Base-by-base conservation (phyloP, 2,329 filamentous ascomycete genomes). In the Fusarium cicatricum region DNA sequence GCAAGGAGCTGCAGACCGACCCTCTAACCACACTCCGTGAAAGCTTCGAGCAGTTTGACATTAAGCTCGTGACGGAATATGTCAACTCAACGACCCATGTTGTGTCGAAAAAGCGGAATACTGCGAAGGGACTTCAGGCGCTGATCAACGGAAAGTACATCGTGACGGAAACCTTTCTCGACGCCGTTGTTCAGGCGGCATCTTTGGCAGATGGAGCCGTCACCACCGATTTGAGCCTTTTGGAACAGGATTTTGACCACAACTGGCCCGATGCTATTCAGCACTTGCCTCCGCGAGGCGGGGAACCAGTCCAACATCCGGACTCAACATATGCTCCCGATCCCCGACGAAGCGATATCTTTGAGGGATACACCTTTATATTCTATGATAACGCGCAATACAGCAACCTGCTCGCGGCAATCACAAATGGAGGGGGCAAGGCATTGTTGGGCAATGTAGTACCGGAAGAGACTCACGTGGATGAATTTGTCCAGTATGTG, bases 41-140 rank as follows among this genome's bases (percentile, higher is more conserved):
- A 28, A 82, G 82, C 47, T 84, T 98, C 15, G 92, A 96, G 71
- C 85, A 88, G 38, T 81, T 96, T n/a, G 95, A 97, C 70, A 88
- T 98, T 73, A 98, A 97, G 73, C 88, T 92, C 12, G 78, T 90
- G 12, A 80, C 85, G 37, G 88, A 92, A 4, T 97, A 92, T 72
- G 77, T 82, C 21, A 82, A 78, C 14, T 77, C 83, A 23, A 97
- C 94, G 0, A 97, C 94, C 0, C 93, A 98, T 73, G 90, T 96
- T 11, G 87, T 98, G 29, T 88, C 91, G 8, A 90, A 87, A 72
- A 97, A 96, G 75, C 85, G 95, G 41, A 99, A 98, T 72, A 94
- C 92, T 0, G 85, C 93, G 0, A 92, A 92, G 63, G 91, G 91
- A 0, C 80, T 99, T 3, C 92, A 96, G 70, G 94, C 91, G 2